phyloP scores from a whole-genome alignment of 2,329 filamentous ascomycete species.

The Talaromyces sp. region DNA sequence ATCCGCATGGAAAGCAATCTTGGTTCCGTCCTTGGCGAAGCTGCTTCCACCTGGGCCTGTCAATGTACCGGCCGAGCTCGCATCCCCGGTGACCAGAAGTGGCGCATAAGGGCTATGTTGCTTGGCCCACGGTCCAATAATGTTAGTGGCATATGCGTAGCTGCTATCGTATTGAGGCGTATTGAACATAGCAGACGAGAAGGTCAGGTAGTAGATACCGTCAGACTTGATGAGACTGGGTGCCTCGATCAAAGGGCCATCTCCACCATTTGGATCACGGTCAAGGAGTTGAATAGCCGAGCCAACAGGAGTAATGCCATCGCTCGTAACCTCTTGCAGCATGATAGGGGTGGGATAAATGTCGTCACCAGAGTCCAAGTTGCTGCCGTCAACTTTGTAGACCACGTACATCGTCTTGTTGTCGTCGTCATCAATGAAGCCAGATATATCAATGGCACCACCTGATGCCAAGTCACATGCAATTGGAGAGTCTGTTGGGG shows the following conservation, averaged over 20 bases:
- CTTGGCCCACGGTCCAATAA: slow-evolving; percentile 29
- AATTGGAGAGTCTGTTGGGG: not conserved
- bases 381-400: not conserved
- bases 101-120: not conserved
- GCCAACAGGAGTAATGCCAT: not conserved
- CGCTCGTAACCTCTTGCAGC: not conserved
- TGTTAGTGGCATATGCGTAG: not conserved
- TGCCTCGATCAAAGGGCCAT: not conserved
- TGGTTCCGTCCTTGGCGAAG: slow-evolving; percentile 13
- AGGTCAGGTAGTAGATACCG: not conserved
- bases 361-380: not conserved
- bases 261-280: not conserved
- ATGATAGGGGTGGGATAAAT: not conserved
- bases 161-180: not conserved
- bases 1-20: not conserved
- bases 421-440: not conserved
- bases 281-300: not conserved
- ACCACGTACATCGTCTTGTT: not conserved
- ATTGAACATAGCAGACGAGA: not conserved
- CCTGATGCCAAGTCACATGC: not conserved
- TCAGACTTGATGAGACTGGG: not conserved
- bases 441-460: not conserved
- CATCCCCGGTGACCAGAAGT: not conserved
- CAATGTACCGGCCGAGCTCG: slow-evolving; percentile 27
- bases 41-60: slow-evolving; percentile 42